These are phyloP conservation scores for Cladosporium sp. DNA, from an alignment of 2,329 filamentous ascomycete species.

Conservation along the genomic window DNA sequence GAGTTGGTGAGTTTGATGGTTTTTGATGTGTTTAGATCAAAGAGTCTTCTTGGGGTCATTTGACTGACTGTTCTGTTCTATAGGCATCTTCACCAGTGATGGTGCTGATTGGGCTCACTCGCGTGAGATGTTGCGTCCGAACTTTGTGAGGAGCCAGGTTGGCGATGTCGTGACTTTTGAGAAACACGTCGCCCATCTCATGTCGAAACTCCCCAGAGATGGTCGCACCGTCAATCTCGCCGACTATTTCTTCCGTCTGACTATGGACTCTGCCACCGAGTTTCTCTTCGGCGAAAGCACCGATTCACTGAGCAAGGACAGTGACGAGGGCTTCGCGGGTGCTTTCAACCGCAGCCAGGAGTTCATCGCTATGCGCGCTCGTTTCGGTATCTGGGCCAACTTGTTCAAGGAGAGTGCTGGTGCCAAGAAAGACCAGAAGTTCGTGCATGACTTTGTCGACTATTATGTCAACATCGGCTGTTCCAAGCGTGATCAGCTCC, in stretches of 20 bases:
- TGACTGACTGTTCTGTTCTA: background rate
- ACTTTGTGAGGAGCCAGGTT: constrained; percentile 50
- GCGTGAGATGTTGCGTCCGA: constrained; percentile 48
- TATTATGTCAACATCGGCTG: constrained; percentile 45
- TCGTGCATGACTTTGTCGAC: constrained; percentile 45
- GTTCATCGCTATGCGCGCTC: constrained; percentile 21
- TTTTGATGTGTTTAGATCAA: background rate
- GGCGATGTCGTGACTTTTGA: constrained; percentile 56
- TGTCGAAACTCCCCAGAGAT: constrained; percentile 53
- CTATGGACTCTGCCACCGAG: constrained; percentile 62
- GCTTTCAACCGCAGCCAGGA: constrained; percentile 31
- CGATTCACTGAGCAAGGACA: constrained; percentile 23
- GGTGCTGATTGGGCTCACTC: constrained; percentile 35
- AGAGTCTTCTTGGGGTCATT: background rate
- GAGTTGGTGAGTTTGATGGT: constrained; percentile 31
- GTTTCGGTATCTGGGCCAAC: constrained; percentile 22
- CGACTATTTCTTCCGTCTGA: constrained; percentile 60
- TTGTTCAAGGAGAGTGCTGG: constrained; percentile 16
- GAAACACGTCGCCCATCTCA: constrained; percentile 52
- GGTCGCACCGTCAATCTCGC: constrained; percentile 54
- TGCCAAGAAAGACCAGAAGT: constrained; percentile 32
- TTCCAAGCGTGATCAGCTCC: constrained; percentile 25
- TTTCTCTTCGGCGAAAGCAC: constrained; percentile 58
- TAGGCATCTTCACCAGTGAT: constrained; percentile 41
- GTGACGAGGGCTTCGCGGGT: constrained; percentile 28